Base-by-base conservation (phyloP, 176 grass and related monocot species). In the Alloteropsis semialata region DNA sequence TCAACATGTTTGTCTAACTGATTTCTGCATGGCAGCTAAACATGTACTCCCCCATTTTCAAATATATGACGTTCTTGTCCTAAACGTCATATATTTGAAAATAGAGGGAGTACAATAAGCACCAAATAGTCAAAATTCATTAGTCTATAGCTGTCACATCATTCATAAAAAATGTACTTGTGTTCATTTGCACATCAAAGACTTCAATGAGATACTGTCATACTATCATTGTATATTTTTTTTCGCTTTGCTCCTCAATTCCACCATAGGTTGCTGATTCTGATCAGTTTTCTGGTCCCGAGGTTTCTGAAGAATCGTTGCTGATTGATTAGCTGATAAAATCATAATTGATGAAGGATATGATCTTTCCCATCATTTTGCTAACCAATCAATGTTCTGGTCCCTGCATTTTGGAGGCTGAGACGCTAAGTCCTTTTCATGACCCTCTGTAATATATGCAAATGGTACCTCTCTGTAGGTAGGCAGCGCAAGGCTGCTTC, bases 361-460 rank as follows among this genome's bases (percentile, higher is more conserved):
- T 46, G 28, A 36, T 55, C 43, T 11, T 63, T 59, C 45, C 22
- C 78, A 71, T 57, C 36, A 77, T 45, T 70, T 86, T 65, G 72
- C 32, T 86, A 66, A 48, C 25, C 74, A 82, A 77, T 72, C 29
- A 77, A 71, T 86, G 16, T 49, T 75, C 57, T 65, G 88, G 45
- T 82, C 72, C 78, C 46, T 85, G 65, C 30, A 58, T 25, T 82
- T 14, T 78, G 56, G 78, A 25, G 36, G 16, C 19, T 77, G 55
- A 24, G 55, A 70, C 85, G 54, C 11, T 49, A 41, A 63, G 54
- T 70, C 63, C 8, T 76, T 81, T 71, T 81, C 63, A 10, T 48
- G n/a, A 27, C 42, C 33, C 53, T 76, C 22, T 81, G 69, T 67
- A 85, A 69, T 83, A 30, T 61, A 63, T 85, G 42, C 51, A 75